Base-by-base conservation (phyloP, 768 basidiomycete genomes). In the Termitomyces sp. region DNA sequence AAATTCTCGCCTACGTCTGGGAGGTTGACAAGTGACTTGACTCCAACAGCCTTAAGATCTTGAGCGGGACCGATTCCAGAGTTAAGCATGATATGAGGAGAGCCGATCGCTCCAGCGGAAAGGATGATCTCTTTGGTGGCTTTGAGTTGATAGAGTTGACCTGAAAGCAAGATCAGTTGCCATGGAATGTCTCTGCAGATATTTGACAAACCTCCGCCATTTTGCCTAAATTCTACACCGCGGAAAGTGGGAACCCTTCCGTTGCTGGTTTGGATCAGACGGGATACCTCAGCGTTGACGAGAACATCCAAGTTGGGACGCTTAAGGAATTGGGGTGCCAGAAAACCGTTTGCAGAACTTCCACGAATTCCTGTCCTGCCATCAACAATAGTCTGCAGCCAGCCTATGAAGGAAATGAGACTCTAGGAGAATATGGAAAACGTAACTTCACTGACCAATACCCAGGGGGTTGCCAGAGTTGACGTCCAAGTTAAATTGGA, bases 91-190 rank as follows among this genome's bases (percentile, higher is more conserved):
- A 79, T 70, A 1, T 74, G 72, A 8, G 78, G 74, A 2, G 78
- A 77, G 16, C 73, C 75, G 42, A 79, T 67, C 1, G 73, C 58
- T 5, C 79, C 79, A 15, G 75, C 75, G 0, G 71, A 71, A 7
- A 89, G 65, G 12, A 89, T 76, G 51, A 88, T 75, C 65, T 89
- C 87, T 63, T 82, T 83, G 59, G 66, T 68, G 1, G 85, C 87
- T 1, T 59, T 70, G 2, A 71, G 48, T 33, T 45, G 57, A 2
- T 54, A 49, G 13, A 59, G 48, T 8, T 57, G 18, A 20, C 53
- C 60, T 62, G 55, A 20, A 22, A 39, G 22, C 16, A 16, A 20
- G 8, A 20, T 20, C 4, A 18, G 4, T 1, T 38, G 15, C 33
- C 7, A 46, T 20, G 33, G 51, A 22, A 22, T 15, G 39, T 32